phyloP scores from a whole-genome alignment of 768 basidiomycete species.

The Rhodotorula diobovata region DNA sequence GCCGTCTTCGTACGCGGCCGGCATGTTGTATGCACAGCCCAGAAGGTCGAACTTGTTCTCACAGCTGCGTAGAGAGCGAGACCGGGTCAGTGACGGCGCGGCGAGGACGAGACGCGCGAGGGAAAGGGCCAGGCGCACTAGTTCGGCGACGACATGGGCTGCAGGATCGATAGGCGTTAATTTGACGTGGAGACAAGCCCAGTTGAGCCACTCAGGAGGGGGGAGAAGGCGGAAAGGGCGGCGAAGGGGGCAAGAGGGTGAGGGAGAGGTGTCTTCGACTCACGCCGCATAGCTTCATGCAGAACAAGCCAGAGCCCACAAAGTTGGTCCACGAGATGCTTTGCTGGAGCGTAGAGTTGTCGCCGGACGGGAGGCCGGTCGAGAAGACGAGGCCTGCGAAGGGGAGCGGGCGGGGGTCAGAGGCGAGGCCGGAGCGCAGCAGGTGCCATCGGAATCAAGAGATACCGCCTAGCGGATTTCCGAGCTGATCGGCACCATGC shows the following conservation, averaged over 20 bases:
- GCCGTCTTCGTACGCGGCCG: conserved; percentile 26
- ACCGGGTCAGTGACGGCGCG: too few relatives aligned
- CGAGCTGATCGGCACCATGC: conserved; percentile 68
- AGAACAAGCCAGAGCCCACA: conserved; percentile 53
- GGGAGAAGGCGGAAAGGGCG: neutral
- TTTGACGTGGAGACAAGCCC: too few relatives aligned
- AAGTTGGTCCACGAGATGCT: conserved; percentile 47
- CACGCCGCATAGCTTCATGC: conserved; percentile 60
- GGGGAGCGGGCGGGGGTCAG: neutral
- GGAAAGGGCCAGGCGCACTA: conserved; percentile 32
- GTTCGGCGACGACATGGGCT: conserved; percentile 1
- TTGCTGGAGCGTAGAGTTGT: conserved; percentile 26
- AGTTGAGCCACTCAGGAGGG: too few relatives aligned
- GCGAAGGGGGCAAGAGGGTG: neutral
- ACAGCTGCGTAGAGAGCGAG: too few relatives aligned
- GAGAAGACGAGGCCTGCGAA: conserved; percentile 13
- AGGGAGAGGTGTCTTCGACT: too few relatives aligned
- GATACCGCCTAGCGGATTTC: conserved; percentile 49
- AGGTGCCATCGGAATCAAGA: too few relatives aligned
- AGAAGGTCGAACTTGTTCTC: too few relatives aligned
- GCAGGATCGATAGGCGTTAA: too few relatives aligned
- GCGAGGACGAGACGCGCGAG: conserved; percentile 2
- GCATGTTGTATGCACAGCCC: conserved; percentile 21
- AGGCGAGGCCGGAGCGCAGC: too few relatives aligned
- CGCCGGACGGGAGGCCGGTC: neutral